Conservation (phyloP, 2,329 filamentous ascomycete genomes). For the Colletotrichum sp. region DNA sequence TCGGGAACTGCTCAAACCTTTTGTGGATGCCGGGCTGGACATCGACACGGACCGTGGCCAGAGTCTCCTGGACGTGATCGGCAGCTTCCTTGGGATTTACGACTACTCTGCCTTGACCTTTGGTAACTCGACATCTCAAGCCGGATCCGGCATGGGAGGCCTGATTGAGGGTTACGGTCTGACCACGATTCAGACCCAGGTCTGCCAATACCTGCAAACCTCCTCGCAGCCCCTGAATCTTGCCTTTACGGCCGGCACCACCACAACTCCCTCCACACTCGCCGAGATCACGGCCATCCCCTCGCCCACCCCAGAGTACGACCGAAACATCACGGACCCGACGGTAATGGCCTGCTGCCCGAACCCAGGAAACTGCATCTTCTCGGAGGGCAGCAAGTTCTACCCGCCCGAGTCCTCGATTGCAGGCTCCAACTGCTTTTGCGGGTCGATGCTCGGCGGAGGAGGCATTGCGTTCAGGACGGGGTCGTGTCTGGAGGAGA, state of each 20-base stretch:
- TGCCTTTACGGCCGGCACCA: conserved; percentile 34
- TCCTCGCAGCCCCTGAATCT: conserved; percentile 33
- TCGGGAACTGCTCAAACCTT: conserved; percentile 1
- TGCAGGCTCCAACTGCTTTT: conserved; percentile 35
- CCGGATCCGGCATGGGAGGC: conserved; percentile 27
- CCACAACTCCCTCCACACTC: conserved; percentile 28
- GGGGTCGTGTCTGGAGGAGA: not conserved
- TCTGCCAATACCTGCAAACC: conserved; percentile 37
- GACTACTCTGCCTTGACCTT: conserved; percentile 34
- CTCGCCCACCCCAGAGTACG: not conserved
- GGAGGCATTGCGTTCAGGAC: conserved; percentile 11
- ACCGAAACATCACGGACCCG: conserved; percentile 36
- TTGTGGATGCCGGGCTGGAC: not conserved
- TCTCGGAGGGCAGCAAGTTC: conserved; percentile 24
- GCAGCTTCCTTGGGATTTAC: conserved; percentile 16
- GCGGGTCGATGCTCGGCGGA: conserved; percentile 30
- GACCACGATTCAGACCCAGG: conserved; percentile 33
- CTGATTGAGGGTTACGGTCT: conserved; percentile 37
- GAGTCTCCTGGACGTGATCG: not conserved
- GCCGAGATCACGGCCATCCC: not conserved
- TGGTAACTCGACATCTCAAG: conserved; percentile 23
- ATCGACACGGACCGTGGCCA: not conserved
- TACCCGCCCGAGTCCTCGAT: conserved; percentile 37
- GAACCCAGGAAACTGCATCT: conserved; percentile 21
- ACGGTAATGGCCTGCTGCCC: conserved; percentile 37